Percentiles rank a stretch among this genome's conserved stretches.
These are phyloP conservation scores for Aspergillus felis DNA, from an alignment of 2,329 filamentous ascomycete species.

Conservation along the genomic window DNA sequence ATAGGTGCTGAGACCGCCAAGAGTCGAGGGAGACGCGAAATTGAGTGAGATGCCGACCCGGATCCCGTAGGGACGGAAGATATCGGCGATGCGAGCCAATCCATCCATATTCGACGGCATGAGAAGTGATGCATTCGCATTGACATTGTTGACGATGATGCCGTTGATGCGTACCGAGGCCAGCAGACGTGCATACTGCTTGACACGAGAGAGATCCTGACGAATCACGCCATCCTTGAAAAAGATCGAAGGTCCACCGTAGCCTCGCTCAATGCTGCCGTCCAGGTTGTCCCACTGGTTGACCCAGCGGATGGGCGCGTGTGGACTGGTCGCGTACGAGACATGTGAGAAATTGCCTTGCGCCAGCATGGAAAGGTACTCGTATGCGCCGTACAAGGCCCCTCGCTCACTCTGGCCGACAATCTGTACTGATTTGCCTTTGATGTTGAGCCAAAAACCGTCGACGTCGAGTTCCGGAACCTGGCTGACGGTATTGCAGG, in stretches of 20 bases:
- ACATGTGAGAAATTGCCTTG: slow-evolving; percentile 53
- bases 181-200: slow-evolving; percentile 62
- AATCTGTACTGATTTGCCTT: slow-evolving; percentile 50
- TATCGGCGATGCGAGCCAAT: slow-evolving; percentile 59
- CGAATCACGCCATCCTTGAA: slow-evolving; percentile 55
- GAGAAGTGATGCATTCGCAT: slow-evolving; percentile 60
- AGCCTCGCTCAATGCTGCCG: slow-evolving; percentile 64
- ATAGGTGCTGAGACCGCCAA: slow-evolving; percentile 57
- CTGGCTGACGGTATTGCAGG: slow-evolving; percentile 14
- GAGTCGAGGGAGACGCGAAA: slow-evolving; percentile 60
- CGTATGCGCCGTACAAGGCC: slow-evolving; percentile 65
- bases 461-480: slow-evolving; percentile 30
- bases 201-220: slow-evolving; percentile 57
- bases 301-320: slow-evolving; percentile 62
- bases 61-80: slow-evolving; percentile 64
- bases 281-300: slow-evolving; percentile 73
- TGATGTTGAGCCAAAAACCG: slow-evolving; percentile 58
- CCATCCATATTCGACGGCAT: slow-evolving; percentile 57
- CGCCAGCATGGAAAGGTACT: slow-evolving; percentile 63
- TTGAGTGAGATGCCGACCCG: slow-evolving; percentile 63
- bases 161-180: slow-evolving; percentile 65
- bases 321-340: slow-evolving; percentile 52
- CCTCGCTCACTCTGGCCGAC: slow-evolving; percentile 64
- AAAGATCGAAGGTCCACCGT: slow-evolving; percentile 65
- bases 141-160: slow-evolving; percentile 68